Evolutionary conservation across 139 green algal genomes (phyloP).

Genomic region (Chlorella sorokiniana): DNA sequence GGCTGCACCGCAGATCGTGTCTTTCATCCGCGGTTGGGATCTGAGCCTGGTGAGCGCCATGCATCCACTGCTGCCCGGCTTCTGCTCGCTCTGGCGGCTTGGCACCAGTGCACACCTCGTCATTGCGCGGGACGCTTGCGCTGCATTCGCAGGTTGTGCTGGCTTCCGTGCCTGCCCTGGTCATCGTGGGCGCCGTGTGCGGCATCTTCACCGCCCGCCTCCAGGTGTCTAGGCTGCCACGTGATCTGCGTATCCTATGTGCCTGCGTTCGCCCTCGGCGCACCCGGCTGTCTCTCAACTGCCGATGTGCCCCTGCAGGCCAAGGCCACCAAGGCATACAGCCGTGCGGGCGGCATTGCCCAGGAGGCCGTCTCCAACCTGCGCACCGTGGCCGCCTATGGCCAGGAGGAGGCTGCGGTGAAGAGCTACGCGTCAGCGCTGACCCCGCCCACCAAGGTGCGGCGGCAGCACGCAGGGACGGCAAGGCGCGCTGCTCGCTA

Average conservation of each 20-base stretch:
- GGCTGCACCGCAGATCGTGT: constrained; percentile 43
- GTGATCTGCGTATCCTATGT: background rate
- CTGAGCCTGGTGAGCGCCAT: constrained; percentile 74
- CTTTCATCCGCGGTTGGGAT: constrained; percentile 68
- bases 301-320: background rate
- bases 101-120: background rate
- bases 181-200: constrained; percentile 53
- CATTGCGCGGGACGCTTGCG: background rate
- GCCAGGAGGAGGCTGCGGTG: constrained; percentile 53
- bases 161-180: constrained; percentile 66
- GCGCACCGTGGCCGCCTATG: constrained; percentile 74
- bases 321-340: constrained; percentile 30
- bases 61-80: background rate
- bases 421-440: constrained; percentile 58
- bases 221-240: background rate
- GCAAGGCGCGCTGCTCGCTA: too few species aligned
- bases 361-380: constrained; percentile 68
- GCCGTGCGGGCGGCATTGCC: constrained; percentile 62
- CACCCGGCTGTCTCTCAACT: background rate
- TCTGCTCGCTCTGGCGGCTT: background rate
- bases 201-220: constrained; percentile 38
- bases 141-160: constrained; percentile 47
- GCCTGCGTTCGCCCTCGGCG: background rate
- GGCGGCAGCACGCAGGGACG: background rate
- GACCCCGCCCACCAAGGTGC: constrained; percentile 13